Percentiles rank a stretch among this genome's conserved stretches.
Evolutionary conservation across 306 rosid genomes (phyloP).

Genomic region (Malus domestica): ASM211411v1 NC_041792.1:2716501-2717000

Average conservation of each 20-base stretch:
- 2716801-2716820: slow-evolving; percentile 49
- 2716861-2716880: slow-evolving; percentile 47
- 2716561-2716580: neutral
- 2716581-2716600: neutral
- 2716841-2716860: slow-evolving; percentile 85
- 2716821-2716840: slow-evolving; percentile 80
- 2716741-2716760: neutral
- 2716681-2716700: neutral
- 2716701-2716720: neutral
- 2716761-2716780: neutral
- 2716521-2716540: neutral
- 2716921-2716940: slow-evolving; percentile 34
- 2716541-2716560: neutral
- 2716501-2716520: too few species aligned
- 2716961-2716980: neutral
- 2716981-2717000: neutral
- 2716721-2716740: neutral
- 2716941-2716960: neutral
- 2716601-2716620: neutral
- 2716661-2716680: neutral
- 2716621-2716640: neutral
- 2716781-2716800: slow-evolving; percentile 5
- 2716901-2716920: slow-evolving; percentile 97
- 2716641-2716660: neutral
- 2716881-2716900: slow-evolving; percentile 72